Conservation (phyloP, 2,329 filamentous ascomycete genomes). For the Botrytis medusae region DNA sequence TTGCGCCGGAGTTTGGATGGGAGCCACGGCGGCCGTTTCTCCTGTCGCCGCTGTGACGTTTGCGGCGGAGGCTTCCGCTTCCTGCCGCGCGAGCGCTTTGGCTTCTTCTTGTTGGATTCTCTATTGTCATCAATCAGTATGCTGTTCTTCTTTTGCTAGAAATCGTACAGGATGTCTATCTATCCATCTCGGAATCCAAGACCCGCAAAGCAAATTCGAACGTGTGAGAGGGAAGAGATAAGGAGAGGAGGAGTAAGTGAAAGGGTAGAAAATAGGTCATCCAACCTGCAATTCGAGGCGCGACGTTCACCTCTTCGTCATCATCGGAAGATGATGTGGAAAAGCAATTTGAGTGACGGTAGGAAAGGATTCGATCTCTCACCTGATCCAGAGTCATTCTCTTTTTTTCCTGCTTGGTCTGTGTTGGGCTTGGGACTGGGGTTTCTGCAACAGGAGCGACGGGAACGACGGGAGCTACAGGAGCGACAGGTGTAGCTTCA, state of each 20-base stretch:
- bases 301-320: background rate
- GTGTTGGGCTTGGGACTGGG: background rate
- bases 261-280: conserved; percentile 19
- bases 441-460: background rate
- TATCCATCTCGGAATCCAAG: background rate
- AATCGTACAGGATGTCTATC: background rate
- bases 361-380: conserved; percentile 20
- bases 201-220: background rate
- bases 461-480: background rate
- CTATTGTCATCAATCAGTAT: background rate
- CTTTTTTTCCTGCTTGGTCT: conserved; percentile 15
- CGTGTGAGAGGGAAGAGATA: background rate
- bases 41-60: background rate
- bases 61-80: conserved; percentile 1
- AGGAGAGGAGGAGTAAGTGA: background rate
- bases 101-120: conserved; percentile 21
- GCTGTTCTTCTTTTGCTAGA: background rate
- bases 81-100: conserved; percentile 5
- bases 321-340: background rate
- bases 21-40: background rate
- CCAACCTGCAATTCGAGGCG: conserved; percentile 19
- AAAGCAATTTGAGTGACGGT: background rate
- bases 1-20: background rate
- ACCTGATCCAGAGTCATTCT: conserved; percentile 21
- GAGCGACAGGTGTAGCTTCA: background rate